Base-by-base conservation (phyloP, 371 early-diverging fungal genomes). In the Homolaphlyctis polyrhiza region DNA sequence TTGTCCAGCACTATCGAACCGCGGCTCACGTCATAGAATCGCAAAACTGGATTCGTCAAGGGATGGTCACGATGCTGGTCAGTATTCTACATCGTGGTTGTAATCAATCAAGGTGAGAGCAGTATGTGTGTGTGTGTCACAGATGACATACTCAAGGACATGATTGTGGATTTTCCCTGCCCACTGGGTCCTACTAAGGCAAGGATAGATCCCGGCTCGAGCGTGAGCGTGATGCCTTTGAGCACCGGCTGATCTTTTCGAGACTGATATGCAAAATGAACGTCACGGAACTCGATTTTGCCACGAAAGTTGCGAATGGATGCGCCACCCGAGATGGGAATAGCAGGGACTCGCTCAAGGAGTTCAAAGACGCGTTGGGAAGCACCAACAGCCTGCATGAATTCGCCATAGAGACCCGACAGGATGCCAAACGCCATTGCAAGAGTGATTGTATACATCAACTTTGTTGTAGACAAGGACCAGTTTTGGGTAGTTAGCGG, bases 41-140 rank as follows among this genome's bases (percentile, higher is more conserved):
- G 85, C 77, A 90, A 86, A 25, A 95, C 66, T 67, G 93, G 81
- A 62, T 85, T 86, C 66, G 93, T 84, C 1, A 85, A 81, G 0
- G 95, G 92, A 5, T 64, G 69, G 21, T 68, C 95, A 6, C 86
- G 86, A 2, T 90, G 85, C 5, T 95, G 95, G 1, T 93, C 94
- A 18, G 95, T 71, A 3, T 94, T 95, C n/a, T 92, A 87, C 1
- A 85, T 89, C 71, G 92, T 82, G 35, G 92, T 91, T 3, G 86
- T 79, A 60, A 79, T 71, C 43, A 91, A 88, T 43, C 82, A 72
- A 30, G 96, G 71, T 61, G 86, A 82, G 64, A 97, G 71, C 33
- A 90, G 88, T 23, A 84, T 82, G 62, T 96, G 89, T 45, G 97
- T 85, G 49, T 77, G 72, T n/a, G n/a, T n/a, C n/a, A n/a, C n/a